Base-by-base conservation (phyloP, 1,284 basidiomycete species). In the Thelephora terrestris region DNA sequence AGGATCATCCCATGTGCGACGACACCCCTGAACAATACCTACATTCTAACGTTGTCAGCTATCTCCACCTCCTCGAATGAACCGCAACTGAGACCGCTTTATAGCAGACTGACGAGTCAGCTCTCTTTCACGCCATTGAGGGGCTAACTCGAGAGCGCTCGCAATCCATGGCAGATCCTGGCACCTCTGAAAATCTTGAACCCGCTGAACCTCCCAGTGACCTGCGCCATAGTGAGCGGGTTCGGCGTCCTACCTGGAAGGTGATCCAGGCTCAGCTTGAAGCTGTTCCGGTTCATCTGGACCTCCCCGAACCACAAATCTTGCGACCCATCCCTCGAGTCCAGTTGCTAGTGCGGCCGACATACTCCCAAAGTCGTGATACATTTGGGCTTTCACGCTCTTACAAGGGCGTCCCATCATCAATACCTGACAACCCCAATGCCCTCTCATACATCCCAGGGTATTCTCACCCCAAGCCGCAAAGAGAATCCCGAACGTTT, bases 341-440 rank as follows among this genome's bases (percentile, higher is more conserved):
- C 20, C 34, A 35, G 14, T 38, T 40, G 27, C 45, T 14, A 12
- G 35, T 43, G 16, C 38, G 35, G 1, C 37, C 20, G 6, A 18
- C 48, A 1, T 27, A 37, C 9, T 45, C 50, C 16, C 37, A 24
- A 10, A n/a, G n/a, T n/a, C 47, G 37, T 21, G 48, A 51, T 24
- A 20, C n/a, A 17, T 53, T 53, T 24, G 48, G 52, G 2, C 43
- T 53, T 5, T 43, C 46, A 3, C 23, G 48, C 3, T 48, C 48
- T 38, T 53, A 50, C 47, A 53, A 53, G 34, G 44, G 52, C 2
- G 46, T 46, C 12, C 49, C 52, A 2, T 24, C 38, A 9, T 23
- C 29, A 2, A 12, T 37, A 1, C 46, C 46, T 9, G 18, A 25
- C 5, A 12, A 17, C 7, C 5, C 5, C 7, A 32, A 40, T n/a